Percentiles rank a stretch among this genome's conserved stretches.
Conservation (phyloP, 1,139 yeast genomes). For the Pichia sp. region DNA sequence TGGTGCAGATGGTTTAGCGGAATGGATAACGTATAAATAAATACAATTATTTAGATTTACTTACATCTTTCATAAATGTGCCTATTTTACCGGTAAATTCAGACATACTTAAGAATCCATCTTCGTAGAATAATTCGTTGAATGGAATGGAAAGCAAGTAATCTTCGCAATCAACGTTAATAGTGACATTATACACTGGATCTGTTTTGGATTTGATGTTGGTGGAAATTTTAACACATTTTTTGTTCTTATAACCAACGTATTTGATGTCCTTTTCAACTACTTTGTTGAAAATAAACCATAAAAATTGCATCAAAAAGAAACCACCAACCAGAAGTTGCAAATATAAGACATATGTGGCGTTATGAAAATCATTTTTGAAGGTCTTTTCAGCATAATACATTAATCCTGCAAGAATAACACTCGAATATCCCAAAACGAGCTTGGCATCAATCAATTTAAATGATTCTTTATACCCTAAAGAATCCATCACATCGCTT, state of each 20-base stretch:
- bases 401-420: constrained; percentile 55
- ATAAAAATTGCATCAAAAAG: constrained; percentile 38
- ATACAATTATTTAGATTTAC: constrained; percentile 2
- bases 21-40: constrained; percentile 33
- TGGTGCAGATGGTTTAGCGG: constrained; percentile 42
- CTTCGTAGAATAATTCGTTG: constrained; percentile 37
- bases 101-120: constrained; percentile 38
- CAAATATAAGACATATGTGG: constrained; percentile 28
- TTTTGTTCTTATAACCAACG: constrained; percentile 39
- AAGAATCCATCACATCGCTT: constrained; percentile 35
- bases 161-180: constrained; percentile 26
- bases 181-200: constrained; percentile 34
- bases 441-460: constrained; percentile 52
- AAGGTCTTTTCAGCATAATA: constrained; percentile 60
- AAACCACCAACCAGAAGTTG: constrained; percentile 39
- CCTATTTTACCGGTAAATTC: constrained; percentile 30
- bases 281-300: constrained; percentile 40
- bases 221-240: constrained; percentile 33
- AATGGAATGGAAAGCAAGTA: constrained; percentile 26
- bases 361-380: constrained; percentile 32
- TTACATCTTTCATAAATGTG: constrained; percentile 4
- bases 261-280: constrained; percentile 52
- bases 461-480: constrained; percentile 61
- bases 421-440: constrained; percentile 61
- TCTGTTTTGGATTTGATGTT: constrained; percentile 28